A percentile compares a stretch with the other conserved stretches of the same genome.
phyloP scores from a whole-genome alignment of 139 green algal species.

The Micractinium conductrix region DNA sequence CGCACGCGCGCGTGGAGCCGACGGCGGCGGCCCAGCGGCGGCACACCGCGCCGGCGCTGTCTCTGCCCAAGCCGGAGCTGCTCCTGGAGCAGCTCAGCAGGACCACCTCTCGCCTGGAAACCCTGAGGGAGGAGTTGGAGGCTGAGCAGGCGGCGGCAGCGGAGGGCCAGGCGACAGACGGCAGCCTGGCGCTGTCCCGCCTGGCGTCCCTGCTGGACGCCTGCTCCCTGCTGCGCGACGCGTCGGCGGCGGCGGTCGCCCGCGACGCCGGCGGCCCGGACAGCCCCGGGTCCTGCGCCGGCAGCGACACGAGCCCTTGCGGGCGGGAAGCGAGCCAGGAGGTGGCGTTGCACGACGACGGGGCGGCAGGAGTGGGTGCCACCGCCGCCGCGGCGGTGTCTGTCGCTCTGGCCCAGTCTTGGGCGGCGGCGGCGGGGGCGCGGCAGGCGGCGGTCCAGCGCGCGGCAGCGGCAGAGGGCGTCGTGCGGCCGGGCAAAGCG shows the following conservation, averaged over 20 bases:
- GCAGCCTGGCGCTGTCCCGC: conserved; percentile 22
- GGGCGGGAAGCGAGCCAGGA: conserved; percentile 1
- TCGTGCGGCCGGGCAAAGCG: conserved; percentile 37
- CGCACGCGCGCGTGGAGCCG: not conserved
- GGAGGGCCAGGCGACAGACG: not conserved
- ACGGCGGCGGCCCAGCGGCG: too few relatives aligned
- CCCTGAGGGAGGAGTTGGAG: conserved; percentile 18
- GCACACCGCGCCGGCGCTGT: conserved; percentile 20
- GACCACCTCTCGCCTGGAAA: not conserved
- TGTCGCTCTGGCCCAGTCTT: conserved; percentile 65
- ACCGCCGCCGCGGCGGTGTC: conserved; percentile 69
- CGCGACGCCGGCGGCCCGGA: not conserved
- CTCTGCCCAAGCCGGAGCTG: not conserved
- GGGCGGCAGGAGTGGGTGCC: conserved; percentile 58
- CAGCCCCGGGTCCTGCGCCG: too few relatives aligned
- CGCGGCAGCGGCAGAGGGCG: not conserved
- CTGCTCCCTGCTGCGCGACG: conserved; percentile 23
- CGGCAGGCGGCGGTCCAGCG: not conserved
- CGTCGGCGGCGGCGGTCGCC: not conserved
- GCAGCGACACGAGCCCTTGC: not conserved
- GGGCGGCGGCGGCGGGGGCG: conserved; percentile 45
- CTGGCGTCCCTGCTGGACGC: conserved; percentile 22
- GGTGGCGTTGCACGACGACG: conserved; percentile 63
- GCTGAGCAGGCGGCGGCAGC: not conserved
- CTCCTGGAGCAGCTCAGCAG: conserved; percentile 14